Evolutionary conservation across 306 rosid genomes (phyloP).

Genomic region (Quercus alba): DNA sequence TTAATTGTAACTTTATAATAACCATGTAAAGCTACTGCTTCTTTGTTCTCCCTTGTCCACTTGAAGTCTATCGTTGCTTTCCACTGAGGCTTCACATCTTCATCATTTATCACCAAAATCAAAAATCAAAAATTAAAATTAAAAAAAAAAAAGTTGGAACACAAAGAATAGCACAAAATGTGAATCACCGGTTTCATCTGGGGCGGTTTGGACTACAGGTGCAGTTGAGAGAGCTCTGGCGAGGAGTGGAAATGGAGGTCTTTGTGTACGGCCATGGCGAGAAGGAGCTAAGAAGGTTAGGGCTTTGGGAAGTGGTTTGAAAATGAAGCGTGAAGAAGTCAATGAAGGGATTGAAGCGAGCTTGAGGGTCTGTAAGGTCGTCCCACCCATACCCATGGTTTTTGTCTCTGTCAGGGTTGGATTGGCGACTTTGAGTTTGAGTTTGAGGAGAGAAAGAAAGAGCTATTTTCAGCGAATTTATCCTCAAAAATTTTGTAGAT

Average conservation of each 20-base stretch:
- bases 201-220: constrained; percentile 35
- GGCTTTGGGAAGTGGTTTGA: constrained; percentile 23
- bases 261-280: constrained; percentile 27
- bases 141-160: neutral
- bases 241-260: constrained; percentile 25
- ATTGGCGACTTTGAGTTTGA: no score
- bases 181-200: constrained; percentile 50
- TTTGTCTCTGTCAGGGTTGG: no score
- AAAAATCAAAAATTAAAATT: neutral
- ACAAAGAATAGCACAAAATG: neutral
- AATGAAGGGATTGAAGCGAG: constrained; percentile 36
- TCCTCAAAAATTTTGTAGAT: no score
- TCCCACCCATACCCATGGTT: constrained; percentile 43
- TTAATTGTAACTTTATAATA: no score
- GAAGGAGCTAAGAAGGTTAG: constrained; percentile 7
- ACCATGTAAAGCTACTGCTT: no score
- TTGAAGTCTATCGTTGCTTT: constrained; percentile 87
- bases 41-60: constrained; percentile 42
- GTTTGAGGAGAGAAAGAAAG: no score
- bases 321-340: constrained; percentile 33
- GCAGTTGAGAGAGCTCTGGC: constrained; percentile 46
- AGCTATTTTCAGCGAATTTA: no score
- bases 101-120: constrained; percentile 6
- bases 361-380: constrained; percentile 44
- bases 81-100: constrained; percentile 72